Base-by-base conservation (phyloP, 768 basidiomycete genomes). In the Podaxis sp. region DNA sequence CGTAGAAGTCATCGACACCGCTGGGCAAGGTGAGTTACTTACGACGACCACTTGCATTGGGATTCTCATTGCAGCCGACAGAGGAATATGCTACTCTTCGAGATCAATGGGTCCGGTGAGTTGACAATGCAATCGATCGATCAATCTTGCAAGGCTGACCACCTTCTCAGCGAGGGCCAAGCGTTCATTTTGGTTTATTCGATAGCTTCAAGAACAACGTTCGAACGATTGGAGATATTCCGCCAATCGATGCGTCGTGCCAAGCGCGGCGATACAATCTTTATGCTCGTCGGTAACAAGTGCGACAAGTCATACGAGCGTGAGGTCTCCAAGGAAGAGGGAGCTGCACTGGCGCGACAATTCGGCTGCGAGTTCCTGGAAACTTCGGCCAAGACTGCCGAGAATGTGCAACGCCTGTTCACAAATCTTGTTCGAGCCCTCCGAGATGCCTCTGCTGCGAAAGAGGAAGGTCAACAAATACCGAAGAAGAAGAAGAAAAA, bases 121-220 rank as follows among this genome's bases (percentile, higher is more conserved):
- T 82, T 61, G 54, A 60, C 63, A 52, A 39, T 65, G 42, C 57
- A n/a, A 51, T 53, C 56, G 30, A 17, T 58, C 26, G 19, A 52
- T 64, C 64, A 28, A 67, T 59, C 65, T 38, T 61, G 12, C 52
- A 12, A 57, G 15, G 51, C 24, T 58, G 39, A 54, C 13, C 52
- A 57, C 26, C 61, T 28, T 53, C 59, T 24, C 71, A 96, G 95
- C 30, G 95, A 98, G 76, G 96, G 96, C 65, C 95, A 96, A 79
- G 95, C 95, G n/a, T 96, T 98, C 75, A 90, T 98, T 68, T 85
- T 98, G 52, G 95, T 97, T 63, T 98, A 97, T 77, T 96, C 95
- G 48, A 96, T 98, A 74, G 92, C 93, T 61, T 95, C 94, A n/a
- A 86, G 93, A 72, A 86, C 89, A 64, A 94, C 93, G 19, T 98